Percentiles rank a stretch among this genome's conserved stretches.
Evolutionary conservation across 257 asterid species (phyloP).

Genomic region (Forsythia viridissima): DNA sequence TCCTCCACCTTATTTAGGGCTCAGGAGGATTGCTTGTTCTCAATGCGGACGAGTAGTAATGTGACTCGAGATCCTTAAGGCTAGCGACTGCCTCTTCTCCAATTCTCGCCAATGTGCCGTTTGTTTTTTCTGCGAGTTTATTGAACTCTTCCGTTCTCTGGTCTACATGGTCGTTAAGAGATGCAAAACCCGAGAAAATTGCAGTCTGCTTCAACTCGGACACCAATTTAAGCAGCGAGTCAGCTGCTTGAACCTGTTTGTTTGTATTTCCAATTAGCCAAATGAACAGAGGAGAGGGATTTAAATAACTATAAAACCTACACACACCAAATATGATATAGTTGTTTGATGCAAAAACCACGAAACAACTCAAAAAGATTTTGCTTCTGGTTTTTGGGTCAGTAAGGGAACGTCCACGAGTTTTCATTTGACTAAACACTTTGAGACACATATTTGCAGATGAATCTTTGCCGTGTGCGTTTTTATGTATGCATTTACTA

Average conservation of each 20-base stretch:
- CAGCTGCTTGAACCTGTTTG: constrained; percentile 83
- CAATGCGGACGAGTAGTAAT: constrained; percentile 67
- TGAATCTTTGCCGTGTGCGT: not conserved
- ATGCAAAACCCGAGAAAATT: constrained; percentile 82
- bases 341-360: not conserved
- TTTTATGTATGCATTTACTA: not conserved
- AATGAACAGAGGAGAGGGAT: not conserved
- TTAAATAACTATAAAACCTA: not conserved
- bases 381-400: not conserved
- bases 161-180: constrained; percentile 87
- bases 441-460: not conserved
- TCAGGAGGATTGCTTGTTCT: constrained; percentile 32
- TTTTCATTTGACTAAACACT: not conserved
- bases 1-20: constrained; percentile 11
- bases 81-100: constrained; percentile 86
- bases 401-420: not conserved
- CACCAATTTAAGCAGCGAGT: constrained; percentile 86
- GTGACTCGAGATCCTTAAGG: constrained; percentile 79
- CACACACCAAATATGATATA: not conserved
- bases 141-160: constrained; percentile 72
- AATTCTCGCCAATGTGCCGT: constrained; percentile 48
- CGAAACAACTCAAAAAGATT: not conserved
- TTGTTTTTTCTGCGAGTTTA: constrained; percentile 62
- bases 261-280: constrained; percentile 17
- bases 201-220: constrained; percentile 93